Evolutionary conservation across 2,329 filamentous ascomycete species (phyloP).

Genomic region (Cytospora chrysosperma): DNA sequence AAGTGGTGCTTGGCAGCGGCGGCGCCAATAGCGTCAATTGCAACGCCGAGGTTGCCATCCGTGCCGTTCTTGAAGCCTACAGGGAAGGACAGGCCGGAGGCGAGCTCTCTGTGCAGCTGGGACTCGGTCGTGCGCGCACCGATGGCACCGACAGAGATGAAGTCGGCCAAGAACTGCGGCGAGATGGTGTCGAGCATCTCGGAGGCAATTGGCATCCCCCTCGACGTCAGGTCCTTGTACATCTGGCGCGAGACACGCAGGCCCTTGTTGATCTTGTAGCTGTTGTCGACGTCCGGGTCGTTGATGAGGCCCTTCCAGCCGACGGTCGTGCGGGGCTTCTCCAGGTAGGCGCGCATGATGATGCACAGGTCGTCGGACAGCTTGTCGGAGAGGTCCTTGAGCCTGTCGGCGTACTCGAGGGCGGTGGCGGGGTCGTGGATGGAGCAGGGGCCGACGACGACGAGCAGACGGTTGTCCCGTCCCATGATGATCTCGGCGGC

Average conservation of each 20-base stretch:
- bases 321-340: constrained; percentile 97
- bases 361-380: constrained; percentile 82
- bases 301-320: constrained; percentile 99
- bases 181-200: constrained; percentile 99
- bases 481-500: constrained; percentile 75
- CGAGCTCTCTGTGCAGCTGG: constrained; percentile 93
- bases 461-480: constrained; percentile 81
- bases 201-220: constrained; percentile 90
- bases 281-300: constrained; percentile 95
- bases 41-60: constrained; percentile 84
- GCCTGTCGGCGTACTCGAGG: constrained; percentile 79
- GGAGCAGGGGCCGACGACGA: constrained; percentile 93
- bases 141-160: constrained; percentile 93
- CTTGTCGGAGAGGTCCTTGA: constrained; percentile 75
- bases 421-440: constrained; percentile 91
- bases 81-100: constrained; percentile 92
- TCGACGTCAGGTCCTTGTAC: constrained; percentile 83
- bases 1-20: constrained; percentile 90
- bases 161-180: constrained; percentile 93
- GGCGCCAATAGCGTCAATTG: constrained; percentile 92
- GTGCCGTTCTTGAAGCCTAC: constrained; percentile 99
- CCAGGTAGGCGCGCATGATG: constrained; percentile 97
- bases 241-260: constrained; percentile 88
- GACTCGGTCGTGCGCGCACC: constrained; percentile 95
- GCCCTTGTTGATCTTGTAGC: constrained; percentile 99